These are phyloP conservation scores for Silybum marianum DNA, from an alignment of 129 eudicot genomes.

Conservation along the genomic window DNA sequence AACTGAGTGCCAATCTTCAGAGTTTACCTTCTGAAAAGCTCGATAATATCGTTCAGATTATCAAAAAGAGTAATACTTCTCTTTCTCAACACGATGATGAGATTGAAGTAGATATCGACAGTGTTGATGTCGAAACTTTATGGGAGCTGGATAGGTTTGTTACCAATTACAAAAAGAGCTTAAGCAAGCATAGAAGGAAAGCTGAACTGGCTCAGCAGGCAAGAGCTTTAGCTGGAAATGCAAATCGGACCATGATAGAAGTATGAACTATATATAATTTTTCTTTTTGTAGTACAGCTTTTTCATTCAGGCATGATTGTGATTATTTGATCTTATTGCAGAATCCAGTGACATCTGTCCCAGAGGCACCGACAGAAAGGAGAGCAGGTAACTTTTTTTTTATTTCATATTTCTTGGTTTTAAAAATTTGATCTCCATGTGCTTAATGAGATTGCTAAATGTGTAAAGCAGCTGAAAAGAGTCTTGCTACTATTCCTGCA, in stretches of 20 bases:
- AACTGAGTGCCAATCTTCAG: slow-evolving; percentile 82
- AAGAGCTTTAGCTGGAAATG: slow-evolving; percentile 47
- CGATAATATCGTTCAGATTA: slow-evolving; percentile 78
- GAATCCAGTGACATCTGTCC: slow-evolving; percentile 43
- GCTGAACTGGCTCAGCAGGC: slow-evolving; percentile 79
- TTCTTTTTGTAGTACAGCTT: background rate
- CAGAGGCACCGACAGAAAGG: slow-evolving; percentile 42
- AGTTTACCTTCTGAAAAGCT: slow-evolving; percentile 79
- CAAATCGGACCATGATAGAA: slow-evolving; percentile 38
- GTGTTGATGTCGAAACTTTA: slow-evolving; percentile 85
- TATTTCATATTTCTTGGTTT: background rate
- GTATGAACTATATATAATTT: background rate
- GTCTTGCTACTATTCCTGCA: slow-evolving; percentile 35
- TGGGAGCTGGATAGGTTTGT: slow-evolving; percentile 99
- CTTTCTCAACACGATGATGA: slow-evolving; percentile 76
- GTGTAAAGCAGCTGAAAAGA: slow-evolving; percentile 44
- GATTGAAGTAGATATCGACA: slow-evolving; percentile 92
- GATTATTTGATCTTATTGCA: slow-evolving; percentile 39
- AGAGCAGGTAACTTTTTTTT: slow-evolving; percentile 46
- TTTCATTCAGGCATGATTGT: slow-evolving; percentile 14
- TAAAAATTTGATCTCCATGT: background rate
- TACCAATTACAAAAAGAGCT: slow-evolving; percentile 87
- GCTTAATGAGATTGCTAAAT: slow-evolving; percentile 4
- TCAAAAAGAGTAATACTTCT: slow-evolving; percentile 67
- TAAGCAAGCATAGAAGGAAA: slow-evolving; percentile 84